phyloP scores from a whole-genome alignment of 306 rosid genomes.

The Senna siamea region DNA sequence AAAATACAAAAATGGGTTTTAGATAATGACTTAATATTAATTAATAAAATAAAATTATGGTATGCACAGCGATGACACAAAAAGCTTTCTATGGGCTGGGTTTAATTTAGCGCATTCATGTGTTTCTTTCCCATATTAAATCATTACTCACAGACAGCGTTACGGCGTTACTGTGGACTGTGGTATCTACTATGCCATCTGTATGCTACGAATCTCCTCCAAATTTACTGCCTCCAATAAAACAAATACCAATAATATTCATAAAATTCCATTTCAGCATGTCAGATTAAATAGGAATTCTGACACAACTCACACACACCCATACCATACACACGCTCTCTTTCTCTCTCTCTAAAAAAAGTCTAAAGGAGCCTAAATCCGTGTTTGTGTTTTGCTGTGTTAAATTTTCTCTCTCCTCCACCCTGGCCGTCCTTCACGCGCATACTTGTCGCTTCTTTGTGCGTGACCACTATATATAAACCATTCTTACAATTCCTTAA shows the following conservation, averaged over 20 bases:
- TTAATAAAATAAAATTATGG: no score
- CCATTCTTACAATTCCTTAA: neutral
- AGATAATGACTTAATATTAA: no score
- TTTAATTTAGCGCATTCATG: neutral
- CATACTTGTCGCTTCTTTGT: neutral
- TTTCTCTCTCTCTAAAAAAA: neutral
- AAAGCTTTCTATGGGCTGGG: neutral
- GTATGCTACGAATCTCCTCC: neutral
- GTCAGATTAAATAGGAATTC: neutral
- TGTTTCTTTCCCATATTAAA: neutral
- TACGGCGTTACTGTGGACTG: no score
- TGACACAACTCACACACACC: neutral
- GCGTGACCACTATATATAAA: neutral
- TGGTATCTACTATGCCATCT: neutral
- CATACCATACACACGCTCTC: neutral
- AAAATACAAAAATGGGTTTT: no score
- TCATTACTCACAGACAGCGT: neutral
- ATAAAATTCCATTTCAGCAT: neutral
- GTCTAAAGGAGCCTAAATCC: neutral
- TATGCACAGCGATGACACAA: no score
- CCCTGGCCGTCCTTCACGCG: constrained; percentile 26
- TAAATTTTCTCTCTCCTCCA: constrained; percentile 10
- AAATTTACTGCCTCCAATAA: neutral
- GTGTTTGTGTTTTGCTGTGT: neutral
- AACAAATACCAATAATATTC: no score